Percentiles rank a stretch among this genome's conserved stretches.
These are phyloP conservation scores for Aquanectria penicillioides DNA, from an alignment of 2,329 filamentous ascomycete genomes.

Conservation along the genomic window DNA sequence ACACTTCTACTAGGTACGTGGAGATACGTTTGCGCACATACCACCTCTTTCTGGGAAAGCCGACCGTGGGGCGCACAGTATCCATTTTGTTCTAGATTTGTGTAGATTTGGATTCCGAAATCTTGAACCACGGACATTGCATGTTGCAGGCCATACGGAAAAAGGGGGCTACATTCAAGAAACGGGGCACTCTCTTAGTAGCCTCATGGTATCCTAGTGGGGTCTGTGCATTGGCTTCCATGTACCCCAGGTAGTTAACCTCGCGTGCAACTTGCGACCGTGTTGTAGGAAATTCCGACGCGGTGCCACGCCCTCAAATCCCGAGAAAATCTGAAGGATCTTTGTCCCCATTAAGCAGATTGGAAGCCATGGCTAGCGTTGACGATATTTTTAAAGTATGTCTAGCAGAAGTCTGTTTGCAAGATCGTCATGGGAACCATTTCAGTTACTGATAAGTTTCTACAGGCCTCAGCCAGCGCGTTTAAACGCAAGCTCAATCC, in stretches of 20 bases:
- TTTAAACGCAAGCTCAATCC: conserved; percentile 73
- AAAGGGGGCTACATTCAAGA: not conserved
- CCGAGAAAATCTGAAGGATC: no score
- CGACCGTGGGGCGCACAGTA: conserved; percentile 10
- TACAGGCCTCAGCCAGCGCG: conserved; percentile 51
- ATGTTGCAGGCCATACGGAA: not conserved
- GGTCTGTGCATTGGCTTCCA: not conserved
- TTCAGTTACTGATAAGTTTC: conserved; percentile 29
- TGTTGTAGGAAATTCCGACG: no score
- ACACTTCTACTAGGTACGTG: no score
- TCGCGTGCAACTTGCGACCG: not conserved
- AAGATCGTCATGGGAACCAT: no score
- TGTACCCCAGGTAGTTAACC: not conserved
- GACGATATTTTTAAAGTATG: conserved; percentile 67
- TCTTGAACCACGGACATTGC: not conserved
- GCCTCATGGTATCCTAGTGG: not conserved
- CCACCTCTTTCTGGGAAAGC: not conserved
- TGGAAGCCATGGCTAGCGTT: conserved; percentile 62
- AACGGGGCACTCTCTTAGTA: not conserved
- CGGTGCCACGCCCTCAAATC: no score
- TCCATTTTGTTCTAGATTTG: not conserved
- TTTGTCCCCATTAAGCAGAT: no score
- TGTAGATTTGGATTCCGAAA: not conserved
- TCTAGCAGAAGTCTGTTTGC: not conserved
- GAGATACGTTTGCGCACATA: conserved; percentile 7